Evolutionary conservation across 2,329 filamentous ascomycete species (phyloP), one percentile per base, ranked within the genome.

Genomic region (Bisporella sp.): DNA sequence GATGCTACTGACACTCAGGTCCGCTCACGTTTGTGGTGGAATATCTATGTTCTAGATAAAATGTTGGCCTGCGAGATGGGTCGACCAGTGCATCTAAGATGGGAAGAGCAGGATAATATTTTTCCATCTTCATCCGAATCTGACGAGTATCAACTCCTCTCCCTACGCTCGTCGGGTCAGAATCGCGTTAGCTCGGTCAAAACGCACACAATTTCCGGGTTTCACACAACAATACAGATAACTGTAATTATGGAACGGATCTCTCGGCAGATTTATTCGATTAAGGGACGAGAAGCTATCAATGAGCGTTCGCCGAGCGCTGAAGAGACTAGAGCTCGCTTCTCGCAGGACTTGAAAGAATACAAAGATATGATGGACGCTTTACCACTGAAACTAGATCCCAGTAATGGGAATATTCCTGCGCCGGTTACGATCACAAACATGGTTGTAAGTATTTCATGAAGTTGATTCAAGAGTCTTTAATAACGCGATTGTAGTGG

Each of bases 1-100:
- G 42, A 13, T 32, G 8, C 42, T 9, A 45, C 30, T 11, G 42
- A 45, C 30, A 13, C 8, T 13, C 42, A 45, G 30, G 30, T 45
- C 8, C 42, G 42, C 30, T 45, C 42, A 11, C 42, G 42, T 11
- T 31, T 45, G 42, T 45, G 42, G 42, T 45, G 42, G 42, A 45
- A 45, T 45, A 45, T 45, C 42, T 45, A 31, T 32, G 30, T 45
- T 30, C 42, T 45, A 13, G 42, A 45, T 2, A 45, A 45, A 13
- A 45, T 45, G 42, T 31, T 45, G 30, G 13, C 42, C 12, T 45
- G 28, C 30, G 42, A 45, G 28, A 29, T 45, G 30, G 42, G n/a
- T 31, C 42, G 42, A 28, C 42, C 42, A 30, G 42, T 45, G 2
- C 29, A 29, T 9, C 42, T 45, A 2, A 30, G 42, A 31, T 13